Evolutionary conservation across 139 green algal species (phyloP), one percentile per base, ranked within the genome.

Genomic region (Protoeuglena noctilucae): DNA sequence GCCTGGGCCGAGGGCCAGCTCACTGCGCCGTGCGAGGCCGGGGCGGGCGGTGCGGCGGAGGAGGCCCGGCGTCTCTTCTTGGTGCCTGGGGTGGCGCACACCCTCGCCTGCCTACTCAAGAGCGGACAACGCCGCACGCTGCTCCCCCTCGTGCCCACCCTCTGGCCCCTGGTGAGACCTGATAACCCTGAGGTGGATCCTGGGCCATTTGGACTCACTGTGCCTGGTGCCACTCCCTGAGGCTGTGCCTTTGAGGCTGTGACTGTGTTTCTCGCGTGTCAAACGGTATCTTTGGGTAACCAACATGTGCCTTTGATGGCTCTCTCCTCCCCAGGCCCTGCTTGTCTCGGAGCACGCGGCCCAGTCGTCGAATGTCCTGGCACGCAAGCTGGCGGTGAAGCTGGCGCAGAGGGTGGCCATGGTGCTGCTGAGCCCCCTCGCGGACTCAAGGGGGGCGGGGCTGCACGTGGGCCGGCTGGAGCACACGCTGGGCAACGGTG

Each of bases 331-430:
- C n/a, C n/a, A n/a, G n/a, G n/a, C n/a, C n/a, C n/a, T n/a, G n/a
- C 9, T 43, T 7, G 9, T 43, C 34, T 7, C 34, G 34, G 34
- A 43, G 34, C 34, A 12, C 34, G 34, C 34, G 9, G 34, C 7
- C 9, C 9, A 43, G 34, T 12, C 7, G 9, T 7, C 7, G 34
- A 19, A 7, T 12, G 34, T 43, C 34, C 34, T 43, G 34, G 34
- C 34, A 12, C 34, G 82, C 26, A 86, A 89, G 74, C 79, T 95
- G 27, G 69, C 58, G 1, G 63, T 79, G 14, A 97, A 97, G 74
- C 72, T 96, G 30, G 52, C 67, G 2, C 70, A 85, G 51, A 67
- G 89, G 3, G 57, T 94, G 4, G 88, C 60, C 0, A 67, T 96
- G 3, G 69, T 71, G 0, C 71, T 88, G 54, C 71, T 97, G 57